phyloP scores from a whole-genome alignment of 768 basidiomycete genomes.

The Tulasnella calospora region DNA sequence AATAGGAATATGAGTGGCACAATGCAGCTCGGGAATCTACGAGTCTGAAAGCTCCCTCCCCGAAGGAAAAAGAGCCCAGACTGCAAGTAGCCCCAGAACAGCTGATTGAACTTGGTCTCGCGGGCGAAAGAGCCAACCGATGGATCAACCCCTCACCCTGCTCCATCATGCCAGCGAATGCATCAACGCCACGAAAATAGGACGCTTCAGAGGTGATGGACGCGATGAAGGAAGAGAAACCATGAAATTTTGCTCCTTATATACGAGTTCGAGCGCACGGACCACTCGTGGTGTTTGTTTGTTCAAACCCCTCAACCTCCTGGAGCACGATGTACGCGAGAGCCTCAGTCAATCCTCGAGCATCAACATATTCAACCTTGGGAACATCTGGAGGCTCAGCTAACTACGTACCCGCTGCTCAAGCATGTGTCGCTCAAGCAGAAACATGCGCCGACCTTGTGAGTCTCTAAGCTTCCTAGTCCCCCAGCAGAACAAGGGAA shows the following conservation, averaged over 20 bases:
- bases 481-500: not conserved
- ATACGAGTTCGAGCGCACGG: constrained; percentile 16
- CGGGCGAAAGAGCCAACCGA: constrained; percentile 19
- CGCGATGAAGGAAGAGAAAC: constrained; percentile 10
- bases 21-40: constrained; percentile 1
- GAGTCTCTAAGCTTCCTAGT: not conserved
- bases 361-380: not conserved
- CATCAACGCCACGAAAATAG: constrained; percentile 24
- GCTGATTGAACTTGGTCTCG: constrained; percentile 20
- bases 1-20: constrained; percentile 26
- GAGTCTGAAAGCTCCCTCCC: constrained; percentile 6
- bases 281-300: constrained; percentile 11
- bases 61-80: not conserved
- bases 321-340: constrained; percentile 9
- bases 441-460: constrained; percentile 21
- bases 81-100: constrained; percentile 16
- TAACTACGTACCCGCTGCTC: constrained; percentile 11
- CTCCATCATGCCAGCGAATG: constrained; percentile 25
- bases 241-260: constrained; percentile 5
- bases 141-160: constrained; percentile 14
- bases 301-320: not conserved
- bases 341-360: constrained; percentile 8
- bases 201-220: constrained; percentile 24
- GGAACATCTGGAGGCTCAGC: constrained; percentile 14
- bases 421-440: constrained; percentile 8